Evolutionary conservation across 371 early-diverging fungal species (phyloP), one percentile per base, ranked within the genome.

Genomic region (Syncephalastrum monosporum): DNA sequence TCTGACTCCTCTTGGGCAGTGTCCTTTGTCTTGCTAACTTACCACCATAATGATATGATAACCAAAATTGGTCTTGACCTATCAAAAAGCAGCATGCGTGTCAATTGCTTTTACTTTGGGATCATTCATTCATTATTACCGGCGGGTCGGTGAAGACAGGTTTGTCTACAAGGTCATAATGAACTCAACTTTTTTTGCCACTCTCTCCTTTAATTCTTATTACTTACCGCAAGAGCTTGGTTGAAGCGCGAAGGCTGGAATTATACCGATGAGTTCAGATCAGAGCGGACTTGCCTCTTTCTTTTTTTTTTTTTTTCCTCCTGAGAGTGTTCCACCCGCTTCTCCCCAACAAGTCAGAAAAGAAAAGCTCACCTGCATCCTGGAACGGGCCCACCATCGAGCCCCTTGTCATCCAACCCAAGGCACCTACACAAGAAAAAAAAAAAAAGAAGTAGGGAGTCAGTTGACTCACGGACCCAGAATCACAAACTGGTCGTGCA

Each of bases 41-140:
- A 75, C 93, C 5, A 92, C 92, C 94, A 93, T 92, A 57, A 93
- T 92, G 59, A 93, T 86, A 67, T 93, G 94, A 74, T 91, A 92
- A 0, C 91, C 91, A 68, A 76, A 76, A 23, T 65, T 61, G 15
- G 80, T 74, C 47, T 79, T 79, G 42, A 76, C 68, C 76, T 75
- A 60, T 50, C 10, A 33, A 21, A 55, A n/a, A 3, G 0, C 13
- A 15, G 6, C 38, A 42, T 3, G 53, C 29, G 25, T 16, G 41
- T 50, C 33, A 47, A 38, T 13, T 46, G 10, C 21, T 25, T 24
- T 44, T 44, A 44, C 19, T 10, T 33, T 42, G 42, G 21, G n/a
- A 47, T 15, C 23, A 17, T 8, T 17, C 10, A 19, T 5, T 6
- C 12, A 17, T 8, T 50, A 56, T 70, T 72, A 79, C 75, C 2